Evolutionary conservation across 768 basidiomycete genomes (phyloP), one percentile per base, ranked within the genome.

Genomic region (Butyriboletus loyo): DNA sequence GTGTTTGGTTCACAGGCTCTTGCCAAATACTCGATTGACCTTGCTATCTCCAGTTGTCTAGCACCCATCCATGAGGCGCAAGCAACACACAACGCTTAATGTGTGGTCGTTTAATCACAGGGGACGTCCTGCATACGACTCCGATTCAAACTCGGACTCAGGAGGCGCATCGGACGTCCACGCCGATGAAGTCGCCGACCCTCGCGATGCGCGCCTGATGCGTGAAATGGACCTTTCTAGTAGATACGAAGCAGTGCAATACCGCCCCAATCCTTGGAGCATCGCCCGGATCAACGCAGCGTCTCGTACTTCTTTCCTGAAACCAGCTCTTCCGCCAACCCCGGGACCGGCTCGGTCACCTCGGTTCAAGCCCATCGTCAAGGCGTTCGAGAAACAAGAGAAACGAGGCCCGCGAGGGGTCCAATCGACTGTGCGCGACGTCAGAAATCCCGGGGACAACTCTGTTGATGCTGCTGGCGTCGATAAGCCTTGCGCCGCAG

Each of bases 241-340:
- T 2, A 75, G 89, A 42, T 70, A 79, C 47, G 89, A 90, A 48
- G 66, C 74, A 30, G 87, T 84, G 1, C 64, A 72, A 7, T 89
- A 83, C 72, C 86, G 81, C 45, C 80, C 87, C 0, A 91, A 89
- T 61, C 89, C 89, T 0, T 92, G 88, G 78, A 81, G 80, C 50
- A 89, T 92, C 50, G 89, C 89, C 4, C 86, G 83, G 60, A 82
- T 87, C 28, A 92, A 92, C 57, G 89, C 89, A 38, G 80, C 80
- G 0, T 73, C 75, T 31, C 80, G 87, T 13, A 15, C 55, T 9
- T n/a, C 52, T 34, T 7, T 30, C 5, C 50, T 56, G 17, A 56
- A 38, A 27, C 49, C 41, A 22, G 35, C 17, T 15, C 24, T 7
- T 27, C 36, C 36, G 28, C 21, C 21, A 7, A 37, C 25, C 11